A percentile compares a stretch with the other conserved stretches of the same genome.
These are phyloP conservation scores for Cinnamomum micranthum DNA, from an alignment of 164 flowering plant genomes.

Conservation along the genomic window DNA sequence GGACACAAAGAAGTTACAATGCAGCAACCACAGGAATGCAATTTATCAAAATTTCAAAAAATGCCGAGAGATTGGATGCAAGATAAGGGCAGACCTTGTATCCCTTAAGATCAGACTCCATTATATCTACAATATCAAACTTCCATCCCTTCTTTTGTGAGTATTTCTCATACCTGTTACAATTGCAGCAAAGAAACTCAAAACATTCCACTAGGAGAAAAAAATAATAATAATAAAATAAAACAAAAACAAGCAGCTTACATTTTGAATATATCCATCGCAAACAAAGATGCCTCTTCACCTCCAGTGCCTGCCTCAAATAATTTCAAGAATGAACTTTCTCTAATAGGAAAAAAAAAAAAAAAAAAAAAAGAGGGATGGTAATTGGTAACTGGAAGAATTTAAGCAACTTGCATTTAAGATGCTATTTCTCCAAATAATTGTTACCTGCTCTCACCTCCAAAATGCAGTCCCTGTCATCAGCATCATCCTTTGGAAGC, in stretches of 20 bases:
- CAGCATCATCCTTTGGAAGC: constrained; percentile 96
- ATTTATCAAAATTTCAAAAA: neutral
- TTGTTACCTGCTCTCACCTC: constrained; percentile 98
- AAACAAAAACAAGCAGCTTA: constrained; percentile 21
- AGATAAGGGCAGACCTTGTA: constrained; percentile 49
- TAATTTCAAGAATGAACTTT: neutral
- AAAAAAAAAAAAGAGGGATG: too few species aligned
- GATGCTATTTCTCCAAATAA: neutral
- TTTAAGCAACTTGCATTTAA: neutral
- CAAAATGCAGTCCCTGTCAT: constrained; percentile 92
- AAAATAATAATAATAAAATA: too few species aligned
- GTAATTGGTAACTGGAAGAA: neutral
- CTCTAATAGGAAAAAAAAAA: neutral
- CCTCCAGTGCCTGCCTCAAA: constrained; percentile 81
- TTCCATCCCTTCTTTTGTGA: constrained; percentile 85
- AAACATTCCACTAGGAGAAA: neutral
- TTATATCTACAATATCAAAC: constrained; percentile 75
- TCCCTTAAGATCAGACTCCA: constrained; percentile 79
- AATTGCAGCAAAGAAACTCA: neutral
- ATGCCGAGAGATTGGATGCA: neutral
- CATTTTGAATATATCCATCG: constrained; percentile 94
- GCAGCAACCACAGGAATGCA: neutral
- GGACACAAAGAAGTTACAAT: neutral
- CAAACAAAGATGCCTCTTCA: constrained; percentile 98
- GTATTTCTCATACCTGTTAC: constrained; percentile 79